These are phyloP conservation scores for Podaxis sp. DNA, from an alignment of 768 basidiomycete species.

Conservation along the genomic window DNA sequence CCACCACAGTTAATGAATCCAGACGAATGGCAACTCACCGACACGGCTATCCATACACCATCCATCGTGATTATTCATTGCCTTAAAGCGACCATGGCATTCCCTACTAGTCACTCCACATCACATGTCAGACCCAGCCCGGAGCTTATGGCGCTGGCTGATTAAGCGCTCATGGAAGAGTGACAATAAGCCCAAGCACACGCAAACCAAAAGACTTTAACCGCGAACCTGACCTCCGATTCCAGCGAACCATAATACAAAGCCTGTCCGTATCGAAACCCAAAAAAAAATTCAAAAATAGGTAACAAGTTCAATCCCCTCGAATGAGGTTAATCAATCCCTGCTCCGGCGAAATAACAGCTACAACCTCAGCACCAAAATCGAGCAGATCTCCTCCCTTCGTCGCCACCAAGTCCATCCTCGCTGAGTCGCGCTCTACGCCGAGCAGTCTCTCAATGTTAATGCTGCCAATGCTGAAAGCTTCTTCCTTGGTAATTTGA, in stretches of 20 bases:
- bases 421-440: slow-evolving; percentile 27
- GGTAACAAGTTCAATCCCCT: neutral
- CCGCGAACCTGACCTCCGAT: no score
- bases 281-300: neutral
- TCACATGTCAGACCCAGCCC: no score
- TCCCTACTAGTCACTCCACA: no score
- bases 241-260: neutral
- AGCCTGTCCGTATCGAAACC: neutral
- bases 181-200: no score
- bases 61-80: no score
- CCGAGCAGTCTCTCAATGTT: slow-evolving; percentile 43
- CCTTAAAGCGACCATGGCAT: no score
- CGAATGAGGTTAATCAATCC: slow-evolving; percentile 36
- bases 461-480: slow-evolving; percentile 44
- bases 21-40: no score
- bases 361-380: slow-evolving; percentile 46
- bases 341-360: slow-evolving; percentile 47
- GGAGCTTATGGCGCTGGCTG: no score
- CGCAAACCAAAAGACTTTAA: no score
- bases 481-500: slow-evolving; percentile 37
- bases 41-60: no score
- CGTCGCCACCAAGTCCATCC: slow-evolving; percentile 57
- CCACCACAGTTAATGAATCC: neutral
- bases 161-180: no score
- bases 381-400: slow-evolving; percentile 52